phyloP scores from a whole-genome alignment of 768 basidiomycete species.

The Hygrophorus pudorinus region DNA sequence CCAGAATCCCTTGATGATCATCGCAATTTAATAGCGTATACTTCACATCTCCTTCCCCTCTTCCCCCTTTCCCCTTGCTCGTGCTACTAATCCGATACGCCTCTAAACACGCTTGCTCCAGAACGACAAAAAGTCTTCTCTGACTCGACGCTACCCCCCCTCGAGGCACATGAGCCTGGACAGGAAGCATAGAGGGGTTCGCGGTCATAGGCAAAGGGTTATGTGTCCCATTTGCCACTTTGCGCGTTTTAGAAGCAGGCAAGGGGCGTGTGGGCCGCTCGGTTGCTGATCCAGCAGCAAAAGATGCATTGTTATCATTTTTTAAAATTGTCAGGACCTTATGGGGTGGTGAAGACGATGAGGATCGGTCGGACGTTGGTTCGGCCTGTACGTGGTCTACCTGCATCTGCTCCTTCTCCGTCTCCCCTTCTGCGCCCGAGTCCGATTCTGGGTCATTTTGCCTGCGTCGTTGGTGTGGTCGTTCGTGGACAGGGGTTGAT shows the following conservation, averaged over 20 bases:
- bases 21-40: constrained; percentile 97
- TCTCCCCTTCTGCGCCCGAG: constrained; percentile 15
- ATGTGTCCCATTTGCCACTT: constrained; percentile 31
- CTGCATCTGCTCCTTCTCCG: constrained; percentile 23
- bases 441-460: constrained; percentile 28
- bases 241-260: constrained; percentile 44
- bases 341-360: constrained; percentile 12
- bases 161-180: constrained; percentile 67
- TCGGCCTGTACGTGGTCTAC: constrained; percentile 13
- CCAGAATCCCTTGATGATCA: constrained; percentile 97
- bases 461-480: constrained; percentile 37
- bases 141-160: constrained; percentile 41
- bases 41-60: constrained; percentile 72
- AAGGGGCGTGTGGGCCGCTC: constrained; percentile 59
- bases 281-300: constrained; percentile 12
- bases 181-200: constrained; percentile 75
- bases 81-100: constrained; percentile 75
- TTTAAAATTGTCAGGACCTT: constrained; percentile 14
- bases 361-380: constrained; percentile 10
- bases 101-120: constrained; percentile 93
- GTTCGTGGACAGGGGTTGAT: constrained; percentile 58
- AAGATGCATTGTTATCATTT: constrained; percentile 5
- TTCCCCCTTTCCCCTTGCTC: constrained; percentile 42
- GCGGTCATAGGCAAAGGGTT: constrained; percentile 39
- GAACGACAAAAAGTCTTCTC: constrained; percentile 77